Conservation (phyloP, 441 rosid genomes). For the Melastoma candidum region DNA sequence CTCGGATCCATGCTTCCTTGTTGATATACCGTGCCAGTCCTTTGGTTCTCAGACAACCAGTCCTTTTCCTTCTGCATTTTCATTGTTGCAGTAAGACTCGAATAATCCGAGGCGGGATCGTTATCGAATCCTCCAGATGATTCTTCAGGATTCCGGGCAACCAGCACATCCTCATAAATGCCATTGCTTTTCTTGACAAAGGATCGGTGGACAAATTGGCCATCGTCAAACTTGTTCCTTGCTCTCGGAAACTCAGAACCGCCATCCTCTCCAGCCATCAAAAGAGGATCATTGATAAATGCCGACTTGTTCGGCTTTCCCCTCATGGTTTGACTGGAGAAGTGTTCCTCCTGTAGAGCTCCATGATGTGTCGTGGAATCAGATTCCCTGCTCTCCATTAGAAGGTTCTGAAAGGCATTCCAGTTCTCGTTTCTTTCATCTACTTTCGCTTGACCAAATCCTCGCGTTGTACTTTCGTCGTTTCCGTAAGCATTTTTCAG, state of each 20-base stretch:
- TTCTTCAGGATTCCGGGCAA: conserved; percentile 29
- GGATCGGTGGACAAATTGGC: conserved; percentile 24
- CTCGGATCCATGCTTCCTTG: conserved; percentile 31
- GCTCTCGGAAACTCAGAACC: conserved; percentile 27
- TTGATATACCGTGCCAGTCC: conserved; percentile 23
- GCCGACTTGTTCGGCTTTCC: conserved; percentile 31
- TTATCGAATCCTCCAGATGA: conserved; percentile 19
- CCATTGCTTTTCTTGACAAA: conserved; percentile 29
- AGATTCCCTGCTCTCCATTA: conserved; percentile 48
- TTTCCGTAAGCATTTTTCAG: conserved; percentile 20
- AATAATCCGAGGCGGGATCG: conserved; percentile 29
- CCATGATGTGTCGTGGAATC: conserved; percentile 24
- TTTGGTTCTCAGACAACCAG: conserved; percentile 47
- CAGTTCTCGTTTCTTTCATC: conserved; percentile 46
- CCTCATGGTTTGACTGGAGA: conserved; percentile 21
- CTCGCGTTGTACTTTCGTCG: conserved; percentile 13
- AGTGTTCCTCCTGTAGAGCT: conserved; percentile 25
- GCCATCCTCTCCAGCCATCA: conserved; percentile 28
- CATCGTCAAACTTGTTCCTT: conserved; percentile 31
- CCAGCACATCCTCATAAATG: conserved; percentile 40
- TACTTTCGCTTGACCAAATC: conserved; percentile 21
- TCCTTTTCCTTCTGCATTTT: conserved; percentile 53
- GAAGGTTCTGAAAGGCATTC: conserved; percentile 82
- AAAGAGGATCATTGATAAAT: conserved; percentile 48
- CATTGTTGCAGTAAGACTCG: conserved; percentile 30